Base-by-base conservation (phyloP, 495 filamentous ascomycete species). In the Xylaria scruposa region DNA sequence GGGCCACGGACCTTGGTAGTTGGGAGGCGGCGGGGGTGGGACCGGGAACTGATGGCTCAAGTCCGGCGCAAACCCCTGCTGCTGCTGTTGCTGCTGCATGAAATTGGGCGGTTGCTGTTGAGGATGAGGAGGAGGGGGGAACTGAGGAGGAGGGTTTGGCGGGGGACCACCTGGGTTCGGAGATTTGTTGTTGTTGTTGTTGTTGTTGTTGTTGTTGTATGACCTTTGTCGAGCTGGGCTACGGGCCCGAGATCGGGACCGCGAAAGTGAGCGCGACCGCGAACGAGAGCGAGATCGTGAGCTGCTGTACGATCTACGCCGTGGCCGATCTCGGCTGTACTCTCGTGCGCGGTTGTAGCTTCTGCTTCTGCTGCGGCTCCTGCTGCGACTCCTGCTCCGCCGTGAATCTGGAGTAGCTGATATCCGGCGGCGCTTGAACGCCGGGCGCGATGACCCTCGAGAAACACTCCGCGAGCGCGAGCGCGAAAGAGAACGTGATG, bases 1-100 rank as follows among this genome's bases (percentile, higher is more conserved):
- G 33, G 82, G 84, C 87, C 86, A 89, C 58, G 82, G 78, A n/a
- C 85, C 87, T 33, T 81, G 78, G 61, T 85, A 88, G 51, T 84
- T 83, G 9, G 79, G 80, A 17, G 84, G 86, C 17, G 83, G 88
- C 26, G 83, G 82, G 19, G 79, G 79, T 26, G 82, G 83, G n/a
- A 78, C 70, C 3, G 73, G 75, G 42, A 76, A 82, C 40, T 70
- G 36, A 38, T 38, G 78, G 72, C 42, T 73, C 65, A 67, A 77
- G 8, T 75, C 76, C 19, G 76, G 70, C 61, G 68, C 59, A 49
- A 77, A 73, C 38, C 72, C 47, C 70, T 78, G 54, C 62, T 77
- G 73, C 70, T 78, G 59, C 56, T 76, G 73, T 59, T 77, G 73
- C 70, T 78, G 59, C 56, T 76, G 73, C 59, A 66, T 78, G 72